Conservation (phyloP, 2,329 filamentous ascomycete genomes). For the Colletotrichum abscissum region DNA sequence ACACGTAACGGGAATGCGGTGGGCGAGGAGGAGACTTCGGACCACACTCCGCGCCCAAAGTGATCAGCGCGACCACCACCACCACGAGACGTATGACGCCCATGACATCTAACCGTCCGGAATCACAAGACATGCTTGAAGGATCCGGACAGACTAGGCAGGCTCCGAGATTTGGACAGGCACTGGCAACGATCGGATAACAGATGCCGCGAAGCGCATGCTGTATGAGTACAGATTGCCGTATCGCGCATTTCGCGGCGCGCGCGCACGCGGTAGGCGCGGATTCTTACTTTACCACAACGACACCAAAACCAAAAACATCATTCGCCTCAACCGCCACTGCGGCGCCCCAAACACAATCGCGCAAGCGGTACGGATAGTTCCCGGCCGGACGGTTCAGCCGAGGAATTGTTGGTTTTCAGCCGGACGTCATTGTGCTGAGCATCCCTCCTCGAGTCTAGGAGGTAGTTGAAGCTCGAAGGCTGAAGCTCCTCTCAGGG, state of each 20-base stretch:
- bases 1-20: slow-evolving; percentile 13
- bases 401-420: neutral
- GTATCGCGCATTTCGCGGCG: neutral
- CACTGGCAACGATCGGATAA: neutral
- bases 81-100: neutral
- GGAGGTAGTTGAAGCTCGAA: neutral
- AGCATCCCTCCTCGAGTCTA: neutral
- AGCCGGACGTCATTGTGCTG: neutral
- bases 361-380: neutral
- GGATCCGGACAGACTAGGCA: neutral
- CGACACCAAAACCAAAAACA: neutral
- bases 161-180: neutral
- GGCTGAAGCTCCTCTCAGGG: neutral
- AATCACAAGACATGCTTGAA: neutral
- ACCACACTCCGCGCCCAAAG: slow-evolving; percentile 35
- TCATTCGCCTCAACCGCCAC: neutral
- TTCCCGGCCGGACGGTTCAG: slow-evolving; percentile 2
- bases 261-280: neutral
- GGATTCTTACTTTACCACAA: neutral
- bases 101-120: neutral
- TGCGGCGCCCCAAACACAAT: neutral
- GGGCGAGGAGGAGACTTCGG: slow-evolving; percentile 40
- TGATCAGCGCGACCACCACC: slow-evolving; percentile 6
- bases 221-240: neutral
- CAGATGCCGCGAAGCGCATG: neutral